These are phyloP conservation scores for Hansenula sp. DNA, from an alignment of 1,139 yeast genomes.

Conservation along the genomic window DNA sequence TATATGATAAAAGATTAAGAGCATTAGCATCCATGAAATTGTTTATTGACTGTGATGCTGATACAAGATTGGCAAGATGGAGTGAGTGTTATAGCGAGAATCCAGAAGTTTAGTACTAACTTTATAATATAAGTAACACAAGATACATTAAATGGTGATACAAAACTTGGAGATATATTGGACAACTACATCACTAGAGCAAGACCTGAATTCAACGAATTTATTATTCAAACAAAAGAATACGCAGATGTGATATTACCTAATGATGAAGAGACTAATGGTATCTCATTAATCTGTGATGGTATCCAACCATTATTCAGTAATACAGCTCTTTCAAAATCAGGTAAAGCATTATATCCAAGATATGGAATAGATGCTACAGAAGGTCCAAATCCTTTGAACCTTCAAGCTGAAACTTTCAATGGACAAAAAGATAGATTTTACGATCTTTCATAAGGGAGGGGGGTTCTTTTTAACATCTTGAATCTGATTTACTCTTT, in stretches of 20 bases:
- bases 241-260: constrained; percentile 82
- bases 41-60: constrained; percentile 84
- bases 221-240: constrained; percentile 71
- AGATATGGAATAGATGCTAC: constrained; percentile 6
- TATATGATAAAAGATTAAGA: constrained; percentile 60
- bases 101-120: too few relatives aligned
- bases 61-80: constrained; percentile 76
- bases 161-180: constrained; percentile 45
- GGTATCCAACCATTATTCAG: constrained; percentile 51
- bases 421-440: constrained; percentile 36
- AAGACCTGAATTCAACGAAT: constrained; percentile 74
- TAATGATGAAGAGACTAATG: constrained; percentile 51
- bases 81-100: too few relatives aligned
- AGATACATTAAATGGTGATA: constrained; percentile 32
- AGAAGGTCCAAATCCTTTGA: constrained; percentile 12
- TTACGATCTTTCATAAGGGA: constrained; percentile 33
- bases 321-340: constrained; percentile 7
- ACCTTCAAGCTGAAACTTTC: constrained; percentile 32
- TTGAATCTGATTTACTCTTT: constrained; percentile 30
- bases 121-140: constrained; percentile 27
- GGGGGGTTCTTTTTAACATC: constrained; percentile 21
- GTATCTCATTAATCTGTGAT: constrained; percentile 67
- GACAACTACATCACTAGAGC: constrained; percentile 58
- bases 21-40: constrained; percentile 60
- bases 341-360: constrained; percentile 12